A percentile compares a stretch with the other conserved stretches of the same genome.
phyloP scores from a whole-genome alignment of 257 asterid genomes.

The Forsythia viridissima region DNA sequence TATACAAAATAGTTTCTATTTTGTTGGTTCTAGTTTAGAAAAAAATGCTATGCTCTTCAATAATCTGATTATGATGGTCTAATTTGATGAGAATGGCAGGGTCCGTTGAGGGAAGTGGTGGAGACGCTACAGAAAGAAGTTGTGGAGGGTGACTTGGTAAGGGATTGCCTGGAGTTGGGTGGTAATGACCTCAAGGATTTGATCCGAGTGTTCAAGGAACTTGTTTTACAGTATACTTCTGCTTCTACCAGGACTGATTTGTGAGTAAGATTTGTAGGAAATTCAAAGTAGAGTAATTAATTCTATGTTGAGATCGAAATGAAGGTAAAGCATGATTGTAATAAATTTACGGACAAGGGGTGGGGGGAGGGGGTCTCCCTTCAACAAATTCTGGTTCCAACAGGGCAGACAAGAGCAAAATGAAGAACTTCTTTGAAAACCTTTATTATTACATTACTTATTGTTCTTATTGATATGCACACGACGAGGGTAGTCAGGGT shows the following conservation, averaged over 20 bases:
- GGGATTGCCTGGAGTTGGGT: conserved; percentile 79
- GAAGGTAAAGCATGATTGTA: no score
- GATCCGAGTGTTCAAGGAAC: conserved; percentile 55
- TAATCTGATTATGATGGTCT: no score
- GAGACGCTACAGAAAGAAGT: conserved; percentile 61
- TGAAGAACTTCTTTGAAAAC: no score
- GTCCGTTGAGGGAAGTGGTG: conserved; percentile 58
- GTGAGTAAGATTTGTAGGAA: conserved; percentile 25
- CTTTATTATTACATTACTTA: not conserved
- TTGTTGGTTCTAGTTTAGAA: not conserved
- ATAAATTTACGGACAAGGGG: no score
- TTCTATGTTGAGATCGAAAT: no score
- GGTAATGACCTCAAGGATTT: conserved; percentile 55
- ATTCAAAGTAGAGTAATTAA: not conserved
- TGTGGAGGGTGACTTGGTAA: conserved; percentile 63
- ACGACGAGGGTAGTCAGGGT: not conserved
- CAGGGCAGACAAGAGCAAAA: no score
- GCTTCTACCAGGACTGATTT: conserved; percentile 47
- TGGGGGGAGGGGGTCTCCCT: no score
- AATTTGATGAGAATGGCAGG: conserved; percentile 45
- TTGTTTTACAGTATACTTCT: conserved; percentile 49
- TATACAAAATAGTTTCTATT: not conserved
- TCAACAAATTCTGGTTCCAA: no score
- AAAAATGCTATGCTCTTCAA: not conserved
- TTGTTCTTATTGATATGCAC: not conserved